A percentile compares a stretch with the other conserved stretches of the same genome.
Conservation (phyloP, 805 yeast genomes). For the Metschnikowia shivogae region DNA sequence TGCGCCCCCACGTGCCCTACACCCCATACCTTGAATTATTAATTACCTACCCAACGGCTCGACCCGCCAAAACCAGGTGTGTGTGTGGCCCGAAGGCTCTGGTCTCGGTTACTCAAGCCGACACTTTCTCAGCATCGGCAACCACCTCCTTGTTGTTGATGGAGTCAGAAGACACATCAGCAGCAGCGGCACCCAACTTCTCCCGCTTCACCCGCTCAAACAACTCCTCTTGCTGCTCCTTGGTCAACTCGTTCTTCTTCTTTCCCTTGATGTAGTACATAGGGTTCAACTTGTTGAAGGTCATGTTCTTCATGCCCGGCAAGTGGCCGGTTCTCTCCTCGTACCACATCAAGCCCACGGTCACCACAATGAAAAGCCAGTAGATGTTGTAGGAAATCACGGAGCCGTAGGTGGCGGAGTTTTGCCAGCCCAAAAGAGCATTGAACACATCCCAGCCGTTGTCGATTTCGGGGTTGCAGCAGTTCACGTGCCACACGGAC, state of each 20-base stretch:
- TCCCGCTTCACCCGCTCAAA: slow-evolving; percentile 33
- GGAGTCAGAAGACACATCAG: slow-evolving; percentile 8
- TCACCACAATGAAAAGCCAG: slow-evolving; percentile 66
- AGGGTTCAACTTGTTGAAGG: slow-evolving; percentile 58
- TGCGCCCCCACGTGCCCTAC: no score
- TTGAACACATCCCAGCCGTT: slow-evolving; percentile 98
- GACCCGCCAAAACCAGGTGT: slow-evolving; percentile 6
- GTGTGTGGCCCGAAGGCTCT: slow-evolving; percentile 5
- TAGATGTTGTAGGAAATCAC: slow-evolving; percentile 82
- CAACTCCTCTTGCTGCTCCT: slow-evolving; percentile 49
- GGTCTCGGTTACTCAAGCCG: slow-evolving; percentile 1
- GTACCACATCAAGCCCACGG: slow-evolving; percentile 59
- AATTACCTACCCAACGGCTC: no score
- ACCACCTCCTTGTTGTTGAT: slow-evolving; percentile 6
- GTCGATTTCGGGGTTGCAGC: slow-evolving; percentile 90
- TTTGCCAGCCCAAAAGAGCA: slow-evolving; percentile 94
- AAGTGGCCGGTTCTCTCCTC: slow-evolving; percentile 82
- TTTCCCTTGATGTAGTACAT: slow-evolving; percentile 66
- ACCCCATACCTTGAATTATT: no score
- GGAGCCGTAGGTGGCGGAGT: slow-evolving; percentile 90
- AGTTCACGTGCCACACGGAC: slow-evolving; percentile 93
- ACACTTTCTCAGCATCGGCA: slow-evolving; percentile 4
- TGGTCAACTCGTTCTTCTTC: slow-evolving; percentile 55
- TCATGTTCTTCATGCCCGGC: slow-evolving; percentile 54
- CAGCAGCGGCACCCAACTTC: slow-evolving; percentile 13